Conservation (phyloP, 305 asterid species). For the Fraxinus dipetala region DNA sequence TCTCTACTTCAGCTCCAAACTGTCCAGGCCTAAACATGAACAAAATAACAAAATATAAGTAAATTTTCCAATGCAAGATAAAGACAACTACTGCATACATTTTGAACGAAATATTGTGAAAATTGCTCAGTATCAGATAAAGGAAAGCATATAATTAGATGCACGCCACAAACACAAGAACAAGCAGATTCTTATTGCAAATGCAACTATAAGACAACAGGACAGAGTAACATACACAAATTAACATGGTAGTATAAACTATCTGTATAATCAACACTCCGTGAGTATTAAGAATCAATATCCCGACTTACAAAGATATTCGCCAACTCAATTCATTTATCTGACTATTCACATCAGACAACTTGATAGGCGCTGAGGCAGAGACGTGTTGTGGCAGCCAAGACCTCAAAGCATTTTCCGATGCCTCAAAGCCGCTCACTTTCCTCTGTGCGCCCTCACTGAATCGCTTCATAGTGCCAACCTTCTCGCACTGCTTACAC, state of each 20-base stretch:
- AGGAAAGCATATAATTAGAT: background rate
- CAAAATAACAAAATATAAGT: background rate
- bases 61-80: slow-evolving; percentile 5
- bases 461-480: slow-evolving; percentile 64
- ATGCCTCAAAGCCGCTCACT: slow-evolving; percentile 49
- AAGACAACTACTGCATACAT: background rate
- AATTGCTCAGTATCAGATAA: background rate
- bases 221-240: background rate
- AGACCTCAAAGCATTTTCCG: slow-evolving; percentile 48
- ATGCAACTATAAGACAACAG: slow-evolving; percentile 2
- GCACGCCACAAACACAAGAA: background rate
- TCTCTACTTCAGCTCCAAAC: slow-evolving; percentile 89
- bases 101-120: background rate
- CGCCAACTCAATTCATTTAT: slow-evolving; percentile 62
- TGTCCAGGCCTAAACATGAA: slow-evolving; percentile 60
- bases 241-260: background rate
- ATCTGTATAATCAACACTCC: background rate
- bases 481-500: slow-evolving; percentile 61
- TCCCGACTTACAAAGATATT: slow-evolving; percentile 58
- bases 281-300: background rate
- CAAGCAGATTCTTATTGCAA: background rate
- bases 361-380: slow-evolving; percentile 48
- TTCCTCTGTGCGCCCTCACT: slow-evolving; percentile 35
- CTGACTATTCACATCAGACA: slow-evolving; percentile 59
- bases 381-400: slow-evolving; percentile 58